Base-by-base conservation (phyloP, 2,329 filamentous ascomycete genomes). In the Ascochyta clinopodiicola region DNA sequence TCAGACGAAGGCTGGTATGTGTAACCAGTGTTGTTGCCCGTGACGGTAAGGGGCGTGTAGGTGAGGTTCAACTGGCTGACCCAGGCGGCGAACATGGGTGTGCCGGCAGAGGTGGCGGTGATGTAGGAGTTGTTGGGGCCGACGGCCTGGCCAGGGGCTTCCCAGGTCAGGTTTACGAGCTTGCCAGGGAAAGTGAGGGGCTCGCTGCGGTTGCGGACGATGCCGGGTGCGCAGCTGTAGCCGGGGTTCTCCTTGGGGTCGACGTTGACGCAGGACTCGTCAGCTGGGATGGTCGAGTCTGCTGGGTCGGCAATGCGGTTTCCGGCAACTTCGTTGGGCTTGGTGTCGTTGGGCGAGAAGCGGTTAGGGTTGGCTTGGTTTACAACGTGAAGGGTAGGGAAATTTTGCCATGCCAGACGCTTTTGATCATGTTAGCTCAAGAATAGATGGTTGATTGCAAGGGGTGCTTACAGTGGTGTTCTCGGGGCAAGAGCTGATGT, bases 71-170 rank as follows among this genome's bases (percentile, higher is more conserved):
- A 79, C 79, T 95, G 91, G 0, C 82, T 83, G 1, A 90, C 88
- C 90, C 91, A 96, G 0, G 86, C 84, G 0, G 91, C 90, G 62
- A 83, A 96, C 53, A 78, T 76, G 0, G 91, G 88, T 3, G 73
- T 64, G 2, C 81, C 81, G 0, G 88, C 89, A 17, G 68, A 62
- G 0, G 82, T 80, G 0, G 80, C 73, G 0, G 91, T 94, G 44
- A 92, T 77, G 71, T 96, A 96, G 69, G 86, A 90, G 78, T 91
- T 92, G 75, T 96, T 94, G 0, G 91, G 91, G 0, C 91, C 91
- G 3, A 94, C 82, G 0, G 82, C 66, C 62, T 84, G 76, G 0
- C 90, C 90, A 0, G 90, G 88, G 0, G 71, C 75, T 24, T 95
- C 90, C 91, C 91, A 96, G 38, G 81, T 72, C 6, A 96, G 77